Conservation (phyloP, 768 basidiomycete genomes). For the Pulveroboletus sp. region DNA sequence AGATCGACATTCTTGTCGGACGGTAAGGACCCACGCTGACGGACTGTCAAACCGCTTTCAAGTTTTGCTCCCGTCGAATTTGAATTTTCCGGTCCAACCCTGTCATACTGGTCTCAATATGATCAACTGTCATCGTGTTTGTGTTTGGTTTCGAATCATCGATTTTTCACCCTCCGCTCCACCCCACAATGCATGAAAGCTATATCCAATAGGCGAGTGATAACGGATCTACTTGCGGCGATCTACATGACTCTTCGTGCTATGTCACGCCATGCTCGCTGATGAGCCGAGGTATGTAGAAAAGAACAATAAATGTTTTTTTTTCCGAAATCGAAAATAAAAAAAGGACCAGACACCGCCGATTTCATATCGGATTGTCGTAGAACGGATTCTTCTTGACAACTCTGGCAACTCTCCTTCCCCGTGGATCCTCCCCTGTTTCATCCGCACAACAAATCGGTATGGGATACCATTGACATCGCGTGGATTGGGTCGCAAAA, state of each 20-base stretch:
- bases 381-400: conserved; percentile 2
- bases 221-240: conserved; percentile 2
- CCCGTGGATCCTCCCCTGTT: conserved; percentile 19
- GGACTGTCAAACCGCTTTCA: background rate
- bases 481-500: too few species aligned
- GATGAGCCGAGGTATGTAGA: conserved; percentile 6
- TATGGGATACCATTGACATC: conserved; percentile 5
- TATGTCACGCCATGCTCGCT: background rate
- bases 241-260: conserved; percentile 8
- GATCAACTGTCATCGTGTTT: too few species aligned
- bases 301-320: background rate
- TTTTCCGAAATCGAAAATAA: background rate
- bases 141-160: background rate
- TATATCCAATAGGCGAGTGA: background rate
- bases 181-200: background rate
- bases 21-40: too few species aligned
- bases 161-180: background rate
- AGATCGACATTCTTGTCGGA: too few species aligned
- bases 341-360: background rate
- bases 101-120: too few species aligned
- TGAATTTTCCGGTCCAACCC: background rate
- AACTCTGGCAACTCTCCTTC: background rate
- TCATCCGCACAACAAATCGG: conserved; percentile 13
- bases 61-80: background rate
- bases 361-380: conserved; percentile 20